Base-by-base conservation (phyloP, 1,139 yeast species). In the Protomyces inundatus region DNA sequence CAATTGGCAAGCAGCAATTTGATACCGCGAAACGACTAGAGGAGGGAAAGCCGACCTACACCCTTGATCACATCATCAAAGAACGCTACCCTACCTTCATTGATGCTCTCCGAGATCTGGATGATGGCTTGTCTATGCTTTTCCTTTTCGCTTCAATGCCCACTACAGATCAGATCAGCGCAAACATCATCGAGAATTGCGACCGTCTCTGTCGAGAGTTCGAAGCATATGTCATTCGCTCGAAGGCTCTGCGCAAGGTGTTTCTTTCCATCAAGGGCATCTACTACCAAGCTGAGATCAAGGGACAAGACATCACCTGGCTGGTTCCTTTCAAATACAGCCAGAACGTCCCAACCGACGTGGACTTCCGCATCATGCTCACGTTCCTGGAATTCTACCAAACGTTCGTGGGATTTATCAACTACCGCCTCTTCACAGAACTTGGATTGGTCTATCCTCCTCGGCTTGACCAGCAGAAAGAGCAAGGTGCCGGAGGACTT, bases 221-320 rank as follows among this genome's bases (percentile, higher is more conserved):
- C 98, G 82, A 88, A 76, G 98, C 98, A 0, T 93, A 81, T 74
- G 87, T 93, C 68, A 91, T 98, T 32, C 85, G 86, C 71, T 96
- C 91, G 74, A 82, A 90, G 72, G 79, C 86, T 36, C 79, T 93
- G 69, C 85, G 86, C 71, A 93, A 93, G 75, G 97, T 91, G 7
- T 93, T 93, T 77, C 97, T 93, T 45, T 88, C 97, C 63, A 93
- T 93, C 74, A 93, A 95, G 77, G 99, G 99, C 77, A 95, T 91
- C 33, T 93, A 93, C 77, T 95, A 93, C 74, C 91, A 91, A 75
- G 98, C 97, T 48, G 83, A 76, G 67, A 85, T 93, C 55, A 85
- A 83, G 74, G 98, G 98, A 67, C 97, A 91, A 76, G 96, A 89
- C 70, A 81, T 93, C 60, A 84, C 95, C 78, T 93, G 98, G 98